Base-by-base conservation (phyloP, 1,139 yeast genomes). In the Saccharomyces hybrid region DNA sequence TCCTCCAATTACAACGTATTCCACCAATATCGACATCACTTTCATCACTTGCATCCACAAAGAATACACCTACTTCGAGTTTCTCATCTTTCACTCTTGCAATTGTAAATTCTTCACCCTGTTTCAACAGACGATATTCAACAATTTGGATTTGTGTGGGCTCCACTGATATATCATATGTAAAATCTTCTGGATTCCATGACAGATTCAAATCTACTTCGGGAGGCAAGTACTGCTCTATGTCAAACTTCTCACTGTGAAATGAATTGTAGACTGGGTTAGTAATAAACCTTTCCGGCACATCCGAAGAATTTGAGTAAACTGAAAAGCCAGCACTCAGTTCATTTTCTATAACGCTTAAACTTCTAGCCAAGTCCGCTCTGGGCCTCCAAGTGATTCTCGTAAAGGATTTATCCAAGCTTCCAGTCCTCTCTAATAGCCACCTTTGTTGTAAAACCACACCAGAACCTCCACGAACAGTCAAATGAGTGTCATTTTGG, bases 21-120 rank as follows among this genome's bases (percentile, higher is more conserved):
- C 71, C 71, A 29, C 63, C 57, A 25, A 68, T 49, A 47, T 61
- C 64, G 1, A 63, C 59, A 48, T 66, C 68, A 13, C 44, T 26
- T 1, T 51, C 53, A 51, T 65, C 69, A 11, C 53, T 44, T 3
- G 60, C 52, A 29, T 67, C 70, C 1, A 61, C 51, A 48, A 60
- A 61, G 49, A 67, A 65, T 5, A 66, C 34, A 3, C 71, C 71
- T 16, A 59, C 61, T 54, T 68, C 71, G 4, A 58, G 41, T 46
- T 58, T 59, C 9, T 59, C 59, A 6, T 42, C 42, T 1, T 47
- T 49, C 5, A 50, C 50, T 14, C 52, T 56, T 6, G 47, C 47
- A 31, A 56, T 50, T 5, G 51, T 52, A 13, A 59, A 16, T 3
- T 31, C 41, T 11, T 51, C 48, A 4, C 49, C 54, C 0, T 50